These are phyloP conservation scores for Gilbertella persicaria DNA, from an alignment of 371 early-diverging fungal genomes.

Conservation along the genomic window DNA sequence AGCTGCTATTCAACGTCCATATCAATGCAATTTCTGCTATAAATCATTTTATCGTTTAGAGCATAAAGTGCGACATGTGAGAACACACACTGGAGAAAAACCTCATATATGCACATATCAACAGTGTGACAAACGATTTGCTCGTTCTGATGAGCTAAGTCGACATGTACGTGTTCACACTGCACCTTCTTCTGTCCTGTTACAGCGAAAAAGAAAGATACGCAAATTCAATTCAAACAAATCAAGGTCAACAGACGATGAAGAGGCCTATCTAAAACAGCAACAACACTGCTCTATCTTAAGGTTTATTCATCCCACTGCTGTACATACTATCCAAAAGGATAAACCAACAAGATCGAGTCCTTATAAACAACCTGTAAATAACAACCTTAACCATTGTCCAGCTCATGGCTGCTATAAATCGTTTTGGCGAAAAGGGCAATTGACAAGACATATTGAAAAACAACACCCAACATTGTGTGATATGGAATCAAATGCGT, in stretches of 20 bases:
- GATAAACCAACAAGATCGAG: conserved; percentile 9
- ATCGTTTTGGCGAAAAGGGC: conserved; percentile 52
- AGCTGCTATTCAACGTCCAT: conserved; percentile 42
- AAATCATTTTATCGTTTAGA: conserved; percentile 77
- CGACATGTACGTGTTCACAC: conserved; percentile 73
- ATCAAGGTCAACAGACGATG: conserved; percentile 28
- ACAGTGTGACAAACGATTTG: conserved; percentile 81
- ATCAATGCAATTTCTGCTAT: conserved; percentile 71
- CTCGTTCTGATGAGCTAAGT: conserved; percentile 86
- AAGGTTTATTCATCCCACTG: conserved; percentile 32
- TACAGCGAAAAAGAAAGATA: conserved; percentile 19
- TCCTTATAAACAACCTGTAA: conserved; percentile 32
- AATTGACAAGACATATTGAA: conserved; percentile 46
- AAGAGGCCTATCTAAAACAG: conserved; percentile 49
- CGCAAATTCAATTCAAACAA: conserved; percentile 10
- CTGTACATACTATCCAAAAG: background rate
- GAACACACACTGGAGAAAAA: conserved; percentile 89
- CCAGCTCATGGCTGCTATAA: conserved; percentile 41
- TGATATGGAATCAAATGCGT: too few relatives aligned
- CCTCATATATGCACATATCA: conserved; percentile 76
- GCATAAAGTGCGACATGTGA: conserved; percentile 80
- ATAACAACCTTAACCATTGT: conserved; percentile 41
- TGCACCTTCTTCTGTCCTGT: conserved; percentile 30
- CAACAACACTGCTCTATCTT: conserved; percentile 50
- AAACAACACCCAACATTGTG: too few relatives aligned